phyloP scores from a whole-genome alignment of 148 eudicot genomes.

The Simmondsia chinensis region DNA sequence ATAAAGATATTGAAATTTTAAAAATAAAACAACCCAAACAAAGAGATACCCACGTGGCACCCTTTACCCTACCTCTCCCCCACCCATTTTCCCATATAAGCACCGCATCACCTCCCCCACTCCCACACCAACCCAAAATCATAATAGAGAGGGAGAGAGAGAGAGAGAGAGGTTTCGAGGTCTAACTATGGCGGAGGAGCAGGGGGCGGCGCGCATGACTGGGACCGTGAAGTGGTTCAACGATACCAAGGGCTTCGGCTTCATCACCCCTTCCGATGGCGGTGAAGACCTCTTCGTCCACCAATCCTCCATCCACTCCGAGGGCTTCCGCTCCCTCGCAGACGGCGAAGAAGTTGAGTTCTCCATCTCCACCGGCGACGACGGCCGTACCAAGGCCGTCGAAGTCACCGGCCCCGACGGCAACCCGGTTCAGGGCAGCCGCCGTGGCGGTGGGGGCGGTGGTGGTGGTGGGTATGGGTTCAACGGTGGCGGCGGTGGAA shows the following conservation, averaged over 20 bases:
- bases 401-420: constrained; percentile 36
- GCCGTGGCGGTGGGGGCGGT: constrained; percentile 34
- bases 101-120: constrained; percentile 1
- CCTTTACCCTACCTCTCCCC: background rate
- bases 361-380: constrained; percentile 25
- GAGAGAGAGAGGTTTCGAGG: background rate
- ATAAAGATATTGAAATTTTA: no score
- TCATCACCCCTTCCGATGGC: constrained; percentile 50
- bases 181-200: constrained; percentile 11
- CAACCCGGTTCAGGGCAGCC: constrained; percentile 27
- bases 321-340: constrained; percentile 47
- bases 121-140: constrained; percentile 4
- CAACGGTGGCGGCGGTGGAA: constrained; percentile 2
- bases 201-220: constrained; percentile 13
- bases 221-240: constrained; percentile 56
- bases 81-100: constrained; percentile 15
- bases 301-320: constrained; percentile 45
- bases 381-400: constrained; percentile 41
- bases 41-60: constrained; percentile 9
- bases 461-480: constrained; percentile 29
- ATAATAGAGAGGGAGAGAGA: background rate
- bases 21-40: background rate
- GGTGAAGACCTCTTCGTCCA: constrained; percentile 55
- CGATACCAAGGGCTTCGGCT: constrained; percentile 45
- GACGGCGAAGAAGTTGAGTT: constrained; percentile 46